Evolutionary conservation across 768 basidiomycete species (phyloP).

Genomic region (Botryobasidium botryosum): DNA sequence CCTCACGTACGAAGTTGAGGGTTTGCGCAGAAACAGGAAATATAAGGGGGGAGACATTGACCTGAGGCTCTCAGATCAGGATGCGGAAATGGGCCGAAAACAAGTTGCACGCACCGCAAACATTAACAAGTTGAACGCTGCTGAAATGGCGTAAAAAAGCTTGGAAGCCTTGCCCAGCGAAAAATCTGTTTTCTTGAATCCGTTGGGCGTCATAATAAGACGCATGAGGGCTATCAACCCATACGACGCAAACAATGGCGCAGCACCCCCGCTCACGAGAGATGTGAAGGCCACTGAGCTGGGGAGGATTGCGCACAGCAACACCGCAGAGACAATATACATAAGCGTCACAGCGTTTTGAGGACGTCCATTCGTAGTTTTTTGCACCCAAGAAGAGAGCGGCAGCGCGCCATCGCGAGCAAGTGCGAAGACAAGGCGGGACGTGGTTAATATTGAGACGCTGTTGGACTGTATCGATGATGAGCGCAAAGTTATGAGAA

Average conservation of each 20-base stretch:
- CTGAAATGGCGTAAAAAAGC: constrained; percentile 49
- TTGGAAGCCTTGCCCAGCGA: constrained; percentile 20
- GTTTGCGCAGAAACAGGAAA: constrained; percentile 60
- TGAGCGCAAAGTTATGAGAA: too few species aligned
- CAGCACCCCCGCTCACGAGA: constrained; percentile 20
- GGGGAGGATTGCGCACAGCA: constrained; percentile 20
- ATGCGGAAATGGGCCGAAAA: neutral
- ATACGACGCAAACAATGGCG: constrained; percentile 18
- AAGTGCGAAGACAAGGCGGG: constrained; percentile 21
- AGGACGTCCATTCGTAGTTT: constrained; percentile 19
- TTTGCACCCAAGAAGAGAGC: constrained; percentile 18
- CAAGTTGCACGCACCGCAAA: constrained; percentile 37
- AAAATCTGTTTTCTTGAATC: constrained; percentile 18
- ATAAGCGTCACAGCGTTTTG: constrained; percentile 21
- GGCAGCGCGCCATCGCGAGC: constrained; percentile 22
- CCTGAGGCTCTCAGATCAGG: constrained; percentile 25
- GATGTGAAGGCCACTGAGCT: constrained; percentile 23
- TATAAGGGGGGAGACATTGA: constrained; percentile 70
- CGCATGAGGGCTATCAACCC: constrained; percentile 15
- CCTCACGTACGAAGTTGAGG: constrained; percentile 64
- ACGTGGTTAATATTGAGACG: constrained; percentile 20
- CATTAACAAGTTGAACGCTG: constrained; percentile 52
- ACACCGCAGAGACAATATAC: constrained; percentile 14
- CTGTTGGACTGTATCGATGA: constrained; percentile 20
- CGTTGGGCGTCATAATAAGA: constrained; percentile 17